phyloP scores from a whole-genome alignment of 495 filamentous ascomycete genomes.

The Umbilicaria muhlenbergii region DNA sequence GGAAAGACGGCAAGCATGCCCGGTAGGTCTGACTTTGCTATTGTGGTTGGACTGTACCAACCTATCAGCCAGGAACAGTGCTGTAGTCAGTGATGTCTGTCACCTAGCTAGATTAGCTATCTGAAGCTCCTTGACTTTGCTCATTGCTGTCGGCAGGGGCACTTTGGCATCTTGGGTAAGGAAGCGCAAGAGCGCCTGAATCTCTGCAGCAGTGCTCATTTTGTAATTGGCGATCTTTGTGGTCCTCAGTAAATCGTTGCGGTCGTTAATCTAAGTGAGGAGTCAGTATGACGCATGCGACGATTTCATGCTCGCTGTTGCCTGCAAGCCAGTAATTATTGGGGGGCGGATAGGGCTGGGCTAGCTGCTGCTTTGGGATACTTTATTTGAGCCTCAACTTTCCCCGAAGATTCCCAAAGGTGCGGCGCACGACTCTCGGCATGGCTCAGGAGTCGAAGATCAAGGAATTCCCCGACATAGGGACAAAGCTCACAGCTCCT shows the following conservation, averaged over 20 bases:
- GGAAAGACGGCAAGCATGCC: constrained; percentile 42
- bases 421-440: background rate
- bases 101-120: constrained; percentile 46
- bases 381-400: too few relatives aligned
- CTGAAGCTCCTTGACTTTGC: constrained; percentile 51
- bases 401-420: background rate
- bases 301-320: background rate
- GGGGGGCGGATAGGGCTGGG: too few relatives aligned
- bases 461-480: constrained; percentile 68
- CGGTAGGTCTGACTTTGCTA: background rate
- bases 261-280: background rate
- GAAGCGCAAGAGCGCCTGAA: constrained; percentile 61
- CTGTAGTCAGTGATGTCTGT: background rate
- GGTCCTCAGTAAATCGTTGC: constrained; percentile 3
- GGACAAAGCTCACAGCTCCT: constrained; percentile 68
- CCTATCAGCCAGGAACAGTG: constrained; percentile 5
- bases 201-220: constrained; percentile 28
- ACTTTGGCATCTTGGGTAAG: constrained; percentile 59
- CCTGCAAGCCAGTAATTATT: too few relatives aligned
- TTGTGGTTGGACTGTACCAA: background rate
- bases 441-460: constrained; percentile 31
- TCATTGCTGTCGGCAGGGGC: constrained; percentile 53
- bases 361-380: too few relatives aligned
- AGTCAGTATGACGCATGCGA: background rate
- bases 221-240: constrained; percentile 2